Conservation (phyloP, 306 rosid genomes). For the Cicer pinnatifidum region DNA sequence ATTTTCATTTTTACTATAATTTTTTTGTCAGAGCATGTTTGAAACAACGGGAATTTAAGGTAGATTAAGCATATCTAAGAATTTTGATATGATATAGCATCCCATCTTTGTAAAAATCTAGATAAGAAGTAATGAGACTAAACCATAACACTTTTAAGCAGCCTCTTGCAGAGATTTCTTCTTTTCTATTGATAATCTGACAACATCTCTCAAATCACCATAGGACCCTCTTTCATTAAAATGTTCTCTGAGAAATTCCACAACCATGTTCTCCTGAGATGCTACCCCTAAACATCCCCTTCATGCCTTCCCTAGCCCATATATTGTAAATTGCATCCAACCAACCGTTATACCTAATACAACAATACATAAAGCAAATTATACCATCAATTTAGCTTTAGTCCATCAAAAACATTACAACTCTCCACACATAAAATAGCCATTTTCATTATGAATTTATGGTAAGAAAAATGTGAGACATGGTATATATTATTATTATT, state of each 20-base stretch:
- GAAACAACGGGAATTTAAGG: conserved; percentile 19
- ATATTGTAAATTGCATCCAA: conserved; percentile 61
- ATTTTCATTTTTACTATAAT: conserved; percentile 16
- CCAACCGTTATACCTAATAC: conserved; percentile 77
- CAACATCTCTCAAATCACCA: conserved; percentile 47
- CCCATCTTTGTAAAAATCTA: conserved; percentile 43
- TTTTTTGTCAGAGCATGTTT: not conserved
- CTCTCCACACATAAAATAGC: not conserved
- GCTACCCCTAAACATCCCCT: conserved; percentile 83
- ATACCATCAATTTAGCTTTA: conserved; percentile 33
- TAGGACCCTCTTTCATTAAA: conserved; percentile 54
- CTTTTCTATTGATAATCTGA: conserved; percentile 57
- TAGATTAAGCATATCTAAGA: conserved; percentile 22
- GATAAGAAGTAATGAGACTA: conserved; percentile 39
- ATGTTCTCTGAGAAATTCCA: conserved; percentile 80
- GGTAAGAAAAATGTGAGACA: conserved; percentile 17
- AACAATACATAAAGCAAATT: conserved; percentile 24
- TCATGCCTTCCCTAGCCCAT: conserved; percentile 72
- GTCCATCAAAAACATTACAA: conserved; percentile 26
- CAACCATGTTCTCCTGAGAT: conserved; percentile 82
- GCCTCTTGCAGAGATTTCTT: conserved; percentile 54
- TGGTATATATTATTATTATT: conserved; percentile 12
- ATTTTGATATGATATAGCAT: conserved; percentile 38
- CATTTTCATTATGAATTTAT: not conserved
- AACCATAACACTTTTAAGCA: conserved; percentile 43